These are phyloP conservation scores for Elaeagnus macrophylla DNA, from an alignment of 306 rosid species.

Conservation along the genomic window DNA sequence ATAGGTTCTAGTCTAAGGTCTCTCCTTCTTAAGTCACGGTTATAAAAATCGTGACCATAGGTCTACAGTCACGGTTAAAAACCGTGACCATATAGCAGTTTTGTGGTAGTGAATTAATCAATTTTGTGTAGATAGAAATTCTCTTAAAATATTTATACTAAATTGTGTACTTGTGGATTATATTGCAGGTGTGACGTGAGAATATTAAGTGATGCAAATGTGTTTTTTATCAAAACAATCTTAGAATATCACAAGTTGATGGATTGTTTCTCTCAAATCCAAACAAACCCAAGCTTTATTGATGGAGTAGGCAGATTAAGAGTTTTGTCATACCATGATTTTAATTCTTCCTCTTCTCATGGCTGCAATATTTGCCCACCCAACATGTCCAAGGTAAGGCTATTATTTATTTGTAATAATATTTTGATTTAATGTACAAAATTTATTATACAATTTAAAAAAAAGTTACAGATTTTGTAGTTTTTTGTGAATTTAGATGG, in stretches of 20 bases:
- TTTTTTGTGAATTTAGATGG: too few relatives aligned
- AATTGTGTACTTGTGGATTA: background rate
- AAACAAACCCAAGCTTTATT: conserved; percentile 43
- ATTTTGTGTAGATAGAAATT: background rate
- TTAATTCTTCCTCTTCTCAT: conserved; percentile 42
- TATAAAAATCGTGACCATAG: too few relatives aligned
- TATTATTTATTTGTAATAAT: too few relatives aligned
- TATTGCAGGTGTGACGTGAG: conserved; percentile 52
- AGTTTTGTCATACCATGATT: conserved; percentile 58
- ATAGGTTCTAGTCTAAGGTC: too few relatives aligned
- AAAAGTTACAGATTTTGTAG: background rate
- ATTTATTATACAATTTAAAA: too few relatives aligned
- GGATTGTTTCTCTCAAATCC: conserved; percentile 43
- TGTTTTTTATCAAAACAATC: conserved; percentile 50
- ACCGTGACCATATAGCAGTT: too few relatives aligned
- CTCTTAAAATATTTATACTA: background rate
- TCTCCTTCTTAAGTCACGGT: too few relatives aligned
- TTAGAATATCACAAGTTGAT: conserved; percentile 41
- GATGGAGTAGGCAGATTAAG: conserved; percentile 45
- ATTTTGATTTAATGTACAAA: background rate
- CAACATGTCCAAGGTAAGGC: conserved; percentile 69
- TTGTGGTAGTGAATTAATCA: background rate
- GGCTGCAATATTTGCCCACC: conserved; percentile 61
- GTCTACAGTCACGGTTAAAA: too few relatives aligned
- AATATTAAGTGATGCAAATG: conserved; percentile 56